A percentile compares a stretch with the other conserved stretches of the same genome.
phyloP scores from a whole-genome alignment of 257 asterid genomes.

The Solanum virginianum region DNA sequence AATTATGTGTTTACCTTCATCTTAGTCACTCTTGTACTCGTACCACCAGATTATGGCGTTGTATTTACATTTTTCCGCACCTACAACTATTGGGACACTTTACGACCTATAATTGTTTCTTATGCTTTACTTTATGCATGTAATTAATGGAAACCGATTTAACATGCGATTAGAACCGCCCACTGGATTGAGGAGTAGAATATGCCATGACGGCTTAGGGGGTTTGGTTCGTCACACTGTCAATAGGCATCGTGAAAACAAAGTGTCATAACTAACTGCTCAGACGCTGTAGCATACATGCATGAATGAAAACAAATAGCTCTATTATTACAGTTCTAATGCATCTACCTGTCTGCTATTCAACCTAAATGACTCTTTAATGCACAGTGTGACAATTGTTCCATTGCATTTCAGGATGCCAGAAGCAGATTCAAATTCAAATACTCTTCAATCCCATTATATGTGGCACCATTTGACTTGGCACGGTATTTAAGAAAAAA shows the following conservation, averaged over 20 bases:
- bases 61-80: background rate
- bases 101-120: background rate
- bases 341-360: background rate
- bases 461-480: background rate
- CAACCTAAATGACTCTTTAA: background rate
- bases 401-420: background rate
- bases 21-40: background rate
- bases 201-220: background rate
- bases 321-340: background rate
- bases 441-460: background rate
- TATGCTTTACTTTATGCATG: background rate
- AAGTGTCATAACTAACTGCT: background rate
- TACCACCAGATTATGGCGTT: too few species aligned
- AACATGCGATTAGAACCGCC: background rate
- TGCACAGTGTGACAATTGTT: background rate
- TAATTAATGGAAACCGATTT: background rate
- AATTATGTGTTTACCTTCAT: background rate
- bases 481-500: background rate
- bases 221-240: background rate
- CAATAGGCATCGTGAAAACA: background rate
- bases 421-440: background rate
- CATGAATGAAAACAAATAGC: background rate
- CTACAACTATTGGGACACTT: background rate
- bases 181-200: background rate
- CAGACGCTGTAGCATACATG: background rate